These are phyloP conservation scores for Pseudogymnoascus sp. DNA, from an alignment of 2,329 filamentous ascomycete species.

Conservation along the genomic window DNA sequence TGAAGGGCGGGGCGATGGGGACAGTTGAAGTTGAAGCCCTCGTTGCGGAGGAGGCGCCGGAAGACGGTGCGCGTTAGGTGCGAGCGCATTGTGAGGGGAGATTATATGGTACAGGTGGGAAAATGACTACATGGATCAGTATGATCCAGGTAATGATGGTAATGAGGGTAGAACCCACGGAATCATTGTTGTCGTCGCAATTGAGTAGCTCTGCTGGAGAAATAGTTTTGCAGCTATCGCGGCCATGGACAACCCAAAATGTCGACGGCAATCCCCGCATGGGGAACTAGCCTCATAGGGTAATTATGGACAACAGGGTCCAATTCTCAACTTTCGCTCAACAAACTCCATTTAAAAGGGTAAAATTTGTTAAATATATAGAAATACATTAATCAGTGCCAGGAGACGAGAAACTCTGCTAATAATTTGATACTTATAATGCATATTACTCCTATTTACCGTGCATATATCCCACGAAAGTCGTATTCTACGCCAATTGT, in stretches of 20 bases:
- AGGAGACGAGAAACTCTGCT: neutral
- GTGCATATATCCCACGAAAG: neutral
- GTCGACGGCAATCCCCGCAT: slow-evolving; percentile 7
- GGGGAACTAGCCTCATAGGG: neutral
- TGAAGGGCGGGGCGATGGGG: slow-evolving; percentile 19
- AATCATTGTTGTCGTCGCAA: slow-evolving; percentile 4
- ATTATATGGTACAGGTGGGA: neutral
- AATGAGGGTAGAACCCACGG: neutral
- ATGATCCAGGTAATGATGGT: neutral
- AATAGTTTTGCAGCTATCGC: slow-evolving; percentile 6
- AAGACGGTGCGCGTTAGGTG: slow-evolving; percentile 54
- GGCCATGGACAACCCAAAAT: slow-evolving; percentile 3
- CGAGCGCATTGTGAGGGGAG: slow-evolving; percentile 43
- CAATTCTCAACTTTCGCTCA: neutral
- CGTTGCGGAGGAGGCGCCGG: slow-evolving; percentile 47
- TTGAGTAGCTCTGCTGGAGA: neutral
- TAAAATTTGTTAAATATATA: neutral
- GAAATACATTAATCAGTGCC: neutral
- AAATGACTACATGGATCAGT: neutral
- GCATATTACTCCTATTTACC: too few species aligned
- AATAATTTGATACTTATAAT: neutral
- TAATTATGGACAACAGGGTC: neutral
- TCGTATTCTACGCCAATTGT: neutral
- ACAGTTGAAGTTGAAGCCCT: slow-evolving; percentile 32
- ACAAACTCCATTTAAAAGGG: neutral